These are phyloP conservation scores for Neofusicoccum sp. DNA, from an alignment of 2,329 filamentous ascomycete species.

Conservation along the genomic window DNA sequence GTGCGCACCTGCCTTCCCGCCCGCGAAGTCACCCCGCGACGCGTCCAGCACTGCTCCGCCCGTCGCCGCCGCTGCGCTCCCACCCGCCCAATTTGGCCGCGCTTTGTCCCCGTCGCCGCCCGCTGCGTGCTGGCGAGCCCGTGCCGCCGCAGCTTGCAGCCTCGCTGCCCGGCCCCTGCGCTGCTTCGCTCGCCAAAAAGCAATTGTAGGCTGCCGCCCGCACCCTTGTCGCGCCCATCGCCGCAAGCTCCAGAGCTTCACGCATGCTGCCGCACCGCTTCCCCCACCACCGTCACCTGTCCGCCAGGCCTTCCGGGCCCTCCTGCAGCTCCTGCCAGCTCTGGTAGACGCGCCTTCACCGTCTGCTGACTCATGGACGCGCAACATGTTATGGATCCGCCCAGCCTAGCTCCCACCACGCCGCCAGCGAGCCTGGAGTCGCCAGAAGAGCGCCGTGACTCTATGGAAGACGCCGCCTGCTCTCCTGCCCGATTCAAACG, in stretches of 20 bases:
- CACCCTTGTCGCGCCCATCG: constrained; percentile 13
- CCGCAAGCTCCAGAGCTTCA: constrained; percentile 20
- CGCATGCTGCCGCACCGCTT: constrained; percentile 17
- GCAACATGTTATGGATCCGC: constrained; percentile 33
- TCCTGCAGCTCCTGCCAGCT: constrained; percentile 12
- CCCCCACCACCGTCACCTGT: constrained; percentile 8
- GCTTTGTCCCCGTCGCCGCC: neutral
- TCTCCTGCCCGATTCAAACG: constrained; percentile 49
- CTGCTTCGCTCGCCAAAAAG: constrained; percentile 4
- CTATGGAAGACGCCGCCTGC: constrained; percentile 48
- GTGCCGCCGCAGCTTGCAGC: neutral
- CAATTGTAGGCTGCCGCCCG: constrained; percentile 20
- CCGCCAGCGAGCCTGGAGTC: constrained; percentile 35
- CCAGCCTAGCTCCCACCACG: constrained; percentile 31
- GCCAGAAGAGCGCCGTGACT: constrained; percentile 45
- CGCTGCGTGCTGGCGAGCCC: constrained; percentile 6
- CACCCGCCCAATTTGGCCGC: constrained; percentile 12
- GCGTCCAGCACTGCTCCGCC: neutral
- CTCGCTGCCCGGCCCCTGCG: constrained; percentile 1
- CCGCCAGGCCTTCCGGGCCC: constrained; percentile 4
- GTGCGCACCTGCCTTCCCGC: constrained; percentile 15
- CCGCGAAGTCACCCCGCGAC: constrained; percentile 11
- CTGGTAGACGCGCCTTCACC: neutral
- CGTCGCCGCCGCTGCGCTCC: neutral
- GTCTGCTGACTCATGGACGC: constrained; percentile 14